phyloP scores from a whole-genome alignment of 106 monocot genomes.

The Dioscorea alata region DNA sequence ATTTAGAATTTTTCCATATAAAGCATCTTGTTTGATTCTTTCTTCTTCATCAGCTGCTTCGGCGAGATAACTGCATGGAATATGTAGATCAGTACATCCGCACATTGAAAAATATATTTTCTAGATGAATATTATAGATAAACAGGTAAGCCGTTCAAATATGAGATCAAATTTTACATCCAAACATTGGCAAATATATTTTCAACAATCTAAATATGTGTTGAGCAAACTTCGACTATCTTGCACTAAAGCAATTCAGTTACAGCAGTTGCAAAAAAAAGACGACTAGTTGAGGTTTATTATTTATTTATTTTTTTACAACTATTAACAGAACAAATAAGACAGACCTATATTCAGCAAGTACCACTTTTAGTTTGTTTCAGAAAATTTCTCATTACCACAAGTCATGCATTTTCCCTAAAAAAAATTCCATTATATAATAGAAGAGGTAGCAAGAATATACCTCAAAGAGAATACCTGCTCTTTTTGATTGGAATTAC shows the following conservation, averaged over 20 bases:
- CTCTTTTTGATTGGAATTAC: slow-evolving; percentile 75
- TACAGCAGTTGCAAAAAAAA: too few species aligned
- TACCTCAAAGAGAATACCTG: slow-evolving; percentile 66
- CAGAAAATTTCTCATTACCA: neutral
- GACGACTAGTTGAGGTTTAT: neutral
- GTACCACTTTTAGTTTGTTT: neutral
- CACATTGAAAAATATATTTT: too few species aligned
- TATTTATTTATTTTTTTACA: neutral
- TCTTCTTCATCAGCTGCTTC: slow-evolving; percentile 42
- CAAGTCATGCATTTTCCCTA: neutral
- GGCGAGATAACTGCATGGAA: slow-evolving; percentile 64
- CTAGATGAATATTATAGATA: neutral
- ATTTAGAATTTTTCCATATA: slow-evolving; percentile 54
- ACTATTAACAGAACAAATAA: neutral
- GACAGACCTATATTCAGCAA: neutral
- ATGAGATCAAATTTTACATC: neutral
- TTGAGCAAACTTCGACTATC: too few species aligned
- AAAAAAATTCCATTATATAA: neutral
- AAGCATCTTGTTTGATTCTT: slow-evolving; percentile 41
- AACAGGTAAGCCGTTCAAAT: neutral
- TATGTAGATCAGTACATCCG: neutral
- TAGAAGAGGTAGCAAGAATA: neutral
- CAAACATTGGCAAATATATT: too few species aligned
- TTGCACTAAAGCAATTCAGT: too few species aligned
- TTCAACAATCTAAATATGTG: too few species aligned